Percentiles rank a stretch among this genome's conserved stretches.
These are phyloP conservation scores for Fusarium sp. DNA, from an alignment of 2,329 filamentous ascomycete genomes.

Conservation along the genomic window DNA sequence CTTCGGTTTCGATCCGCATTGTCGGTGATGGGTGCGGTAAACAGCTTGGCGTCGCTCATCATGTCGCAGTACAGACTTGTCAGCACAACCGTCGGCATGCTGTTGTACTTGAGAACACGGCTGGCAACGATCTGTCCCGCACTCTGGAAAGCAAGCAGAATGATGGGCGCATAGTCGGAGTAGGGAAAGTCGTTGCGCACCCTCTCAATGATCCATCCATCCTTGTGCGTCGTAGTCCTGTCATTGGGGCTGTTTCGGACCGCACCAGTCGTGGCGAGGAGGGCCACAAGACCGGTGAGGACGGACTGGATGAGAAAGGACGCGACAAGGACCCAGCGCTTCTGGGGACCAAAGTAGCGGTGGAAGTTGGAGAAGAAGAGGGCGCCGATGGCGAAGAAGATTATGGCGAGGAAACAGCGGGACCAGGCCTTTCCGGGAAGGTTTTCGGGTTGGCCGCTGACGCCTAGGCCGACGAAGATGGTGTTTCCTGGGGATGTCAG, in stretches of 20 bases:
- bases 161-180: constrained; percentile 40
- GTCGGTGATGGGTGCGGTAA: constrained; percentile 39
- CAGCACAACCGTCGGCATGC: constrained; percentile 43
- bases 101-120: constrained; percentile 43
- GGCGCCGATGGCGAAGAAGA: constrained; percentile 40
- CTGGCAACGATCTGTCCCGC: constrained; percentile 43
- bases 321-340: constrained; percentile 40
- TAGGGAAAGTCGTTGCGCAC: constrained; percentile 39
- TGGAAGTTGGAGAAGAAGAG: constrained; percentile 46
- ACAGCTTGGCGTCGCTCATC: constrained; percentile 44
- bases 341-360: constrained; percentile 42
- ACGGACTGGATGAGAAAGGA: constrained; percentile 40
- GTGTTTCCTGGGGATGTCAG: constrained; percentile 39
- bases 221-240: constrained; percentile 19
- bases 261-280: constrained; percentile 41
- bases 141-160: constrained; percentile 43
- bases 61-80: constrained; percentile 45
- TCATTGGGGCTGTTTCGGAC: constrained; percentile 37
- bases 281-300: constrained; percentile 40
- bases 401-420: constrained; percentile 44
- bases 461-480: constrained; percentile 44
- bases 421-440: constrained; percentile 43
- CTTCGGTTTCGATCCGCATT: constrained; percentile 42
- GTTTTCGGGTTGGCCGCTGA: constrained; percentile 43
- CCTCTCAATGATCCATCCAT: constrained; percentile 38